Conservation (phyloP, 192 early-diverging fungal species). For the Rhizophagus clarus region DNA sequence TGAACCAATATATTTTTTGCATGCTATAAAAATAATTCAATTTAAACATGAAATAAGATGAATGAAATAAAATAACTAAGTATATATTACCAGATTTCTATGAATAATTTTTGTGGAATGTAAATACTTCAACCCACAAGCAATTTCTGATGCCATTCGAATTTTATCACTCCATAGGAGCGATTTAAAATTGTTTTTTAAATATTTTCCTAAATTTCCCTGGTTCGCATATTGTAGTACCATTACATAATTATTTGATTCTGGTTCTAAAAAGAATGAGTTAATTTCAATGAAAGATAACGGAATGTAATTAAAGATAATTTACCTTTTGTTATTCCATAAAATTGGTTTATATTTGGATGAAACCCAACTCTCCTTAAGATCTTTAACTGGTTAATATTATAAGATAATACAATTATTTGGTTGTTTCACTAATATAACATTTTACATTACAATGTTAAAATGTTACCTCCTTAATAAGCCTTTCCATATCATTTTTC, state of each 20-base stretch:
- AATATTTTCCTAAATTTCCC: slow-evolving; percentile 13
- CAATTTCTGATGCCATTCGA: background rate
- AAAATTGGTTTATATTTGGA: background rate
- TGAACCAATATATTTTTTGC: too few species aligned
- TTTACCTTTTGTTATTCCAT: background rate
- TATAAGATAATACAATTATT: too few species aligned
- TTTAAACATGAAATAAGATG: too few species aligned
- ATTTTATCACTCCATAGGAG: background rate
- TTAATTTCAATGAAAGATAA: background rate
- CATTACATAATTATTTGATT: background rate
- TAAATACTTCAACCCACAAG: background rate
- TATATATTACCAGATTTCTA: slow-evolving; percentile 15
- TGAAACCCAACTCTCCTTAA: background rate
- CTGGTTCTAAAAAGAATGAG: background rate
- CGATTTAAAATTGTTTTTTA: background rate
- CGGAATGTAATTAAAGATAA: background rate
- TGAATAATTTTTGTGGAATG: background rate
- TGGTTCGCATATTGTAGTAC: slow-evolving; percentile 6
- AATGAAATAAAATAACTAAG: background rate
- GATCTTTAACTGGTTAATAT: too few species aligned
- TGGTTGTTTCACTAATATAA: too few species aligned
- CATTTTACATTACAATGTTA: too few species aligned
- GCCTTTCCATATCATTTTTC: too few species aligned
- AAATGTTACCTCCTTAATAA: too few species aligned
- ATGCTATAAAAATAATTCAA: too few species aligned